A percentile compares a stretch with the other conserved stretches of the same genome.
These are phyloP conservation scores for Hypoxylon cercidicola DNA, from an alignment of 495 filamentous ascomycete genomes.

Conservation along the genomic window DNA sequence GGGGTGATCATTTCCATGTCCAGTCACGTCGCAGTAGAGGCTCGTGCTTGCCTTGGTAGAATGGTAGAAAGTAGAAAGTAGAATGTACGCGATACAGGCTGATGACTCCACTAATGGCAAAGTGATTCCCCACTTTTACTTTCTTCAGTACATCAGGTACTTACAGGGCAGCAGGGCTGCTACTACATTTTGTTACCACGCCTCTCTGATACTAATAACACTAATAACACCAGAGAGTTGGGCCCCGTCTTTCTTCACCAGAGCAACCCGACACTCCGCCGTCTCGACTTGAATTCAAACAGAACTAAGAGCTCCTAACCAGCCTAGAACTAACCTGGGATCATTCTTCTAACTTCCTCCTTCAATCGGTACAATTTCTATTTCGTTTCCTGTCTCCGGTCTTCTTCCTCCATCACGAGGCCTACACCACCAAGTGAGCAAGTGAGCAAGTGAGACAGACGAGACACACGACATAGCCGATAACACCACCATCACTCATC, in stretches of 20 bases:
- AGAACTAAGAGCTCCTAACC: not conserved
- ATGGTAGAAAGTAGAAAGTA: conserved; percentile 6
- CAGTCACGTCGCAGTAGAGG: conserved; percentile 19
- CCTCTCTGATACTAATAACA: not conserved
- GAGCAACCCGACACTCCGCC: too few relatives aligned
- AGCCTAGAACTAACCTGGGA: not conserved
- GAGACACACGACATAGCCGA: conserved; percentile 39
- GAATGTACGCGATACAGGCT: not conserved
- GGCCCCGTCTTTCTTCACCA: not conserved
- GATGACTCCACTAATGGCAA: conserved; percentile 20
- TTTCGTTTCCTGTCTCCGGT: not conserved
- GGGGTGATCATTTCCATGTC: conserved; percentile 32
- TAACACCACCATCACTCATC: conserved; percentile 27
- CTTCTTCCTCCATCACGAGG: conserved; percentile 20
- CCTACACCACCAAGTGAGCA: conserved; percentile 41
- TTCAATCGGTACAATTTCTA: conserved; percentile 9
- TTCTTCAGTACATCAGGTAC: conserved; percentile 6
- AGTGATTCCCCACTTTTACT: not conserved
- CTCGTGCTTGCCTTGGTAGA: conserved; percentile 21
- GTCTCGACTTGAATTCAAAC: not conserved
- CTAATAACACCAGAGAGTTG: too few relatives aligned
- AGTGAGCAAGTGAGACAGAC: conserved; percentile 11
- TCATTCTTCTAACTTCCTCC: conserved; percentile 1
- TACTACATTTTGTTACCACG: not conserved
- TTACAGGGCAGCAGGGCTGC: conserved; percentile 5